Evolutionary conservation across 2,329 filamentous ascomycete genomes (phyloP), one percentile per base, ranked within the genome.

Genomic region (Alternaria viburni): DNA sequence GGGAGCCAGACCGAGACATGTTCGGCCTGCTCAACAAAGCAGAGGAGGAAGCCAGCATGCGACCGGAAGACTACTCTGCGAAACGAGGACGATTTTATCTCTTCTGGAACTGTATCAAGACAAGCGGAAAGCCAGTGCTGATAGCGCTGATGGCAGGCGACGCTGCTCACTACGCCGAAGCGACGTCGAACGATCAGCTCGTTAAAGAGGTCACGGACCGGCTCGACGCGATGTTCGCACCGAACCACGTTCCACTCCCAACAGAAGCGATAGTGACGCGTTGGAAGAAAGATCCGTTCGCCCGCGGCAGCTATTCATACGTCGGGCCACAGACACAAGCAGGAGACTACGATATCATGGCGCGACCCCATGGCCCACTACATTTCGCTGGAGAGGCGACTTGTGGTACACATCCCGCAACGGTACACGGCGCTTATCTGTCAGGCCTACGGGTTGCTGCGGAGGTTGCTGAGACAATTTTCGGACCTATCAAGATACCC

Each of bases 371-470:
- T 30, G 94, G 93, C 30, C 97, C 96, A 68, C 83, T 99, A 9
- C 93, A 95, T 80, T 99, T 99, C 80, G 96, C 95, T 15, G 96
- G 96, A 51, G 96, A 99, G 80, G 96, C 97, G 64, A 99, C 96
- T 1, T 97, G 92, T 71, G 93, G 93, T 50, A 97, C 93, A 1
- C 94, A 99, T 77, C 96, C 96, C 12, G 96, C 96, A 30, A 99
- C 96, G 3, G 96, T 99, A 0, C 96, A 99, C 71, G 96, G 96
- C 6, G 96, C 96, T 9, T 99, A 98, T 76, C 84, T 99, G 5
- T 97, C 96, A 2, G 96, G 96, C 3, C 85, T 99, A 6, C 90
- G 96, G 54, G 96, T 91, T 4, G 96, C 96, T 11, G 90, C 92
- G 4, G 94, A 98, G 74, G 87, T 99, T 3, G 84, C 97, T 41